These are phyloP conservation scores for Antarctomyces pellizariae DNA, from an alignment of 495 filamentous ascomycete genomes.

Conservation along the genomic window DNA sequence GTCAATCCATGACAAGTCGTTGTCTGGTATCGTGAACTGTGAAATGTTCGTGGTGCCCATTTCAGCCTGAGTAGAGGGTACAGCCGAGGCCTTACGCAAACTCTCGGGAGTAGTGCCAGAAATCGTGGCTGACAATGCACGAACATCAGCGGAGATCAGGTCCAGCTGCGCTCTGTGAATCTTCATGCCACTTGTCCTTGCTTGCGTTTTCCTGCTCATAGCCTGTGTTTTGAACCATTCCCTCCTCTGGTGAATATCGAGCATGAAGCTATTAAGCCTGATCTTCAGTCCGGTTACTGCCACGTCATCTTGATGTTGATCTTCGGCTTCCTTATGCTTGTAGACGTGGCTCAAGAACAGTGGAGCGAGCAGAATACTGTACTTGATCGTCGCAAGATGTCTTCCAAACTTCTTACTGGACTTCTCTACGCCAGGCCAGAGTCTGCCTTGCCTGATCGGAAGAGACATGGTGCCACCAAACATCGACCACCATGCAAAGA, in stretches of 20 bases:
- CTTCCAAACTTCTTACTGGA: conserved; percentile 96
- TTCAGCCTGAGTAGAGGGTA: conserved; percentile 24
- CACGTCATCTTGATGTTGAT: conserved; percentile 54
- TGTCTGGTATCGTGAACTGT: conserved; percentile 80
- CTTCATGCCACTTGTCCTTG: conserved; percentile 72
- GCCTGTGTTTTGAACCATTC: conserved; percentile 71
- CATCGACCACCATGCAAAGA: conserved; percentile 93
- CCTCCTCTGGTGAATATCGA: conserved; percentile 84
- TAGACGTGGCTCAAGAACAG: conserved; percentile 92
- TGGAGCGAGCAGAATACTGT: conserved; percentile 77
- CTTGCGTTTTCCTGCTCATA: conserved; percentile 43
- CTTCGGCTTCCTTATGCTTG: conserved; percentile 90
- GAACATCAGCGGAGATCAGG: conserved; percentile 74
- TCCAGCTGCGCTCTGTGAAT: conserved; percentile 88
- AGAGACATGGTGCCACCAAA: conserved; percentile 91
- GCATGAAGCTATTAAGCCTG: conserved; percentile 80
- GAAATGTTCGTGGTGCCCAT: conserved; percentile 42
- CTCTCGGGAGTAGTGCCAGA: conserved; percentile 52
- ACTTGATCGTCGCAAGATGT: conserved; percentile 92
- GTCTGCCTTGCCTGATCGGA: conserved; percentile 69
- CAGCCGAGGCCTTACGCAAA: conserved; percentile 35
- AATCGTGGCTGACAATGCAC: conserved; percentile 82
- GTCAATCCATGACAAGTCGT: conserved; percentile 86
- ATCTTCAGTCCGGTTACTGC: conserved; percentile 88
- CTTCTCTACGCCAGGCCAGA: conserved; percentile 84